Conservation (phyloP, 495 filamentous ascomycete genomes). For the Rostrohypoxylon terebratum region DNA sequence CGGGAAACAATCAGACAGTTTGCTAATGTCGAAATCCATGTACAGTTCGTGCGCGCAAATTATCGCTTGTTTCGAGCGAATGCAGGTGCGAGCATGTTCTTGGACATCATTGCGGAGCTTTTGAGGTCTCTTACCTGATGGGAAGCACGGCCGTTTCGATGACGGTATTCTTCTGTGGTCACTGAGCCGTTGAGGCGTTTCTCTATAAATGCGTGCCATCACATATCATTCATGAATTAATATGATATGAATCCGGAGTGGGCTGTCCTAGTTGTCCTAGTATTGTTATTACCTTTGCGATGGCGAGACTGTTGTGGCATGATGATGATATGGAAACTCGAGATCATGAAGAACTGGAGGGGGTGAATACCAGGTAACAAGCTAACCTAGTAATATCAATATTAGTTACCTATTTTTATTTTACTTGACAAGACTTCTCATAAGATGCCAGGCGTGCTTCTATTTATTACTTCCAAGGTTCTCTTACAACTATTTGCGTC, state of each 20-base stretch:
- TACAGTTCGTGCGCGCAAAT: slow-evolving; percentile 6
- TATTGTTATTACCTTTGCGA: neutral
- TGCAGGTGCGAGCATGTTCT: slow-evolving; percentile 34
- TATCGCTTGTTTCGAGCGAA: slow-evolving; percentile 25
- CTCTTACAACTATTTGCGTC: no score
- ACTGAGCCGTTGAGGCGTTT: slow-evolving; percentile 5
- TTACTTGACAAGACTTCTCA: no score
- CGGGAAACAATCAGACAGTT: neutral
- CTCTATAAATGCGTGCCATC: neutral
- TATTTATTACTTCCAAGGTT: no score
- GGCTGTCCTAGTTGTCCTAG: no score
- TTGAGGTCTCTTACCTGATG: slow-evolving; percentile 26
- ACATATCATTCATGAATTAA: neutral
- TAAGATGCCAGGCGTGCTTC: no score
- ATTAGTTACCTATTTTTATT: no score
- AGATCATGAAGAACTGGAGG: no score
- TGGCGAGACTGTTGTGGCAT: neutral
- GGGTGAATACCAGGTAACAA: no score
- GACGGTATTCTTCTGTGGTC: slow-evolving; percentile 19
- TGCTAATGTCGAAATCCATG: neutral
- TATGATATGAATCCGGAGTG: neutral
- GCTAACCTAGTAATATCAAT: no score
- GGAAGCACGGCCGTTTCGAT: slow-evolving; percentile 23
- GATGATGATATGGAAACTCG: no score
- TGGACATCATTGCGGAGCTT: slow-evolving; percentile 6